Conservation (phyloP, 495 filamentous ascomycete genomes). For the Tirmania nivea region DNA sequence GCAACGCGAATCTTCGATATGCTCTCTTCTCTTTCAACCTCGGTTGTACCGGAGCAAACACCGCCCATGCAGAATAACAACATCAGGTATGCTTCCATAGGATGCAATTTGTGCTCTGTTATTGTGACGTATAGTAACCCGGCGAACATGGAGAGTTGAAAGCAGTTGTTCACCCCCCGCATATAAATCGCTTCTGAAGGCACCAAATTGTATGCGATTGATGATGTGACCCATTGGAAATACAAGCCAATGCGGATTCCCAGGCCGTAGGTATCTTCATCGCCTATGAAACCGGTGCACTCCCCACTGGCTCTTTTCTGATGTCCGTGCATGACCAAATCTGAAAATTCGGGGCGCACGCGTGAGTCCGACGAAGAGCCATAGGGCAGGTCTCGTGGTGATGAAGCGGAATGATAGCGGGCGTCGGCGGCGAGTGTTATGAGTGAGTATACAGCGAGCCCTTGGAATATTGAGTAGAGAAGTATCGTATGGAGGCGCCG, state of each 20-base stretch:
- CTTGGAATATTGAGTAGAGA: too few species aligned
- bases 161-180: constrained; percentile 14
- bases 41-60: not conserved
- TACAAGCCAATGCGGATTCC: constrained; percentile 24
- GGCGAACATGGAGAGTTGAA: constrained; percentile 13
- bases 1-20: not conserved
- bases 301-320: too few species aligned
- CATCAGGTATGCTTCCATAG: constrained; percentile 10
- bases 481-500: too few species aligned
- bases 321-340: too few species aligned
- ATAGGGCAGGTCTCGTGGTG: too few species aligned
- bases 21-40: not conserved
- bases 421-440: too few species aligned
- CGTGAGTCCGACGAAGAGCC: too few species aligned
- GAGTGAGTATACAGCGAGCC: too few species aligned
- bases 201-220: constrained; percentile 12
- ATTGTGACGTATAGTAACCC: constrained; percentile 14
- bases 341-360: too few species aligned
- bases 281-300: constrained; percentile 12
- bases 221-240: constrained; percentile 19
- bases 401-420: too few species aligned
- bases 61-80: constrained; percentile 13
- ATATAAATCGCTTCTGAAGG: constrained; percentile 8
- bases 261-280: constrained; percentile 21
- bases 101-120: constrained; percentile 4